Percentiles rank a stretch among this genome's conserved stretches.
phyloP scores from a whole-genome alignment of 345 rosid genomes.

The Bruguiera gymnorhiza region DNA sequence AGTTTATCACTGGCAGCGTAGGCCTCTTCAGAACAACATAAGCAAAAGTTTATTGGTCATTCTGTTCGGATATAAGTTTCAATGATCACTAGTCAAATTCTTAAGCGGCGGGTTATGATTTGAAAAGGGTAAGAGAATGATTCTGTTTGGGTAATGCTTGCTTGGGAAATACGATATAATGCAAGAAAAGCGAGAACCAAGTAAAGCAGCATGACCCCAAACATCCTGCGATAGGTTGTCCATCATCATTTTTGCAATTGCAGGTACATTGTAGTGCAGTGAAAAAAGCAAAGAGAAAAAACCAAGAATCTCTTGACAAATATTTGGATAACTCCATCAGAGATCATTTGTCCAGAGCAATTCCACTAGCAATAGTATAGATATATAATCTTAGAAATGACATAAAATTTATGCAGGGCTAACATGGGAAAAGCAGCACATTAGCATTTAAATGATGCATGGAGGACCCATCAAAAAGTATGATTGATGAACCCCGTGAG shows the following conservation, averaged over 20 bases:
- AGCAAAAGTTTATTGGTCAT: too few species aligned
- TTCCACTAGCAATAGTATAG: constrained; percentile 22
- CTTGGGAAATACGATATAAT: neutral
- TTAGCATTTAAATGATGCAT: constrained; percentile 16
- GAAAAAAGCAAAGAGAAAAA: neutral
- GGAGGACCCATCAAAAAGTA: constrained; percentile 29
- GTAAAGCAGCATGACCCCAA: neutral
- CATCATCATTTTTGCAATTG: neutral
- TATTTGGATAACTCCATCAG: constrained; percentile 7
- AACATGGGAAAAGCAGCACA: constrained; percentile 13
- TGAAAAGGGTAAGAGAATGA: neutral
- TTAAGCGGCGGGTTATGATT: too few species aligned
- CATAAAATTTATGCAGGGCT: neutral
- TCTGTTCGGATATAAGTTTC: too few species aligned
- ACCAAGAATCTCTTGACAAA: neutral
- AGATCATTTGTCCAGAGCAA: constrained; percentile 13
- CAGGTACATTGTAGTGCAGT: neutral
- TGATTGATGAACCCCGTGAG: too few species aligned
- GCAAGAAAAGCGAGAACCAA: constrained; percentile 7
- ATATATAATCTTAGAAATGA: neutral
- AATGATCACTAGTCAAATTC: too few species aligned
- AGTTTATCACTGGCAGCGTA: neutral
- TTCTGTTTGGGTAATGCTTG: neutral
- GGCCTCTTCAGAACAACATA: neutral
- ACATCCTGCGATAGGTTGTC: neutral